Conservation (phyloP, 768 basidiomycete genomes). For the Tricholoma terreum region DNA sequence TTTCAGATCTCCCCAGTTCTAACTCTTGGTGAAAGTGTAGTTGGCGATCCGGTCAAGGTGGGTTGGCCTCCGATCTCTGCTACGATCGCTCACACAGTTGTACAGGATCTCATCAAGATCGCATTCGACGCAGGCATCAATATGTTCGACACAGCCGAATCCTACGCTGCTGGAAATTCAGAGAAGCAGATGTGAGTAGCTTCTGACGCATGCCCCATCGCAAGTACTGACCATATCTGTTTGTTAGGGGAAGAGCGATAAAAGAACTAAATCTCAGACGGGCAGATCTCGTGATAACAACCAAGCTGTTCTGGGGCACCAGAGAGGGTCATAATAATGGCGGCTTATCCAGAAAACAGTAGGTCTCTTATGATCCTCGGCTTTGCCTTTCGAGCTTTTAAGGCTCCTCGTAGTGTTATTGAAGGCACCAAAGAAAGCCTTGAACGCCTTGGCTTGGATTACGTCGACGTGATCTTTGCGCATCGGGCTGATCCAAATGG, state of each 20-base stretch:
- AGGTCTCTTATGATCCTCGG: too few species aligned
- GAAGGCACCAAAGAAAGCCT: constrained; percentile 71
- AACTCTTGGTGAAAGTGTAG: constrained; percentile 60
- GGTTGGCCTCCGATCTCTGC: constrained; percentile 5
- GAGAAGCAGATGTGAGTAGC: constrained; percentile 66
- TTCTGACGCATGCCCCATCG: neutral
- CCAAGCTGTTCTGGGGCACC: constrained; percentile 78
- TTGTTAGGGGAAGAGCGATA: constrained; percentile 61
- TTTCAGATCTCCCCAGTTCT: constrained; percentile 19
- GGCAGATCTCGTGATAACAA: constrained; percentile 71
- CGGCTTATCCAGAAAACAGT: constrained; percentile 62
- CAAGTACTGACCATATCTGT: neutral
- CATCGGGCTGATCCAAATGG: constrained; percentile 62
- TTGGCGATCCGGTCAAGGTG: constrained; percentile 71
- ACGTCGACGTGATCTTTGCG: constrained; percentile 71
- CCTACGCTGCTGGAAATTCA: constrained; percentile 61
- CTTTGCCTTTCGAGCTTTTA: too few species aligned
- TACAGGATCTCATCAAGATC: constrained; percentile 70
- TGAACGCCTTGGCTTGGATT: constrained; percentile 68
- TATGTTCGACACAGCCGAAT: constrained; percentile 72
- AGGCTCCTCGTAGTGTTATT: constrained; percentile 57
- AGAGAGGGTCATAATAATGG: constrained; percentile 54
- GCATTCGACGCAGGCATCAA: constrained; percentile 78
- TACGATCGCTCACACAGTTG: neutral
- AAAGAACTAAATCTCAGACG: constrained; percentile 67